Evolutionary conservation across 2,329 filamentous ascomycete genomes (phyloP).

Genomic region (Plenodomus biglobosus): DNA sequence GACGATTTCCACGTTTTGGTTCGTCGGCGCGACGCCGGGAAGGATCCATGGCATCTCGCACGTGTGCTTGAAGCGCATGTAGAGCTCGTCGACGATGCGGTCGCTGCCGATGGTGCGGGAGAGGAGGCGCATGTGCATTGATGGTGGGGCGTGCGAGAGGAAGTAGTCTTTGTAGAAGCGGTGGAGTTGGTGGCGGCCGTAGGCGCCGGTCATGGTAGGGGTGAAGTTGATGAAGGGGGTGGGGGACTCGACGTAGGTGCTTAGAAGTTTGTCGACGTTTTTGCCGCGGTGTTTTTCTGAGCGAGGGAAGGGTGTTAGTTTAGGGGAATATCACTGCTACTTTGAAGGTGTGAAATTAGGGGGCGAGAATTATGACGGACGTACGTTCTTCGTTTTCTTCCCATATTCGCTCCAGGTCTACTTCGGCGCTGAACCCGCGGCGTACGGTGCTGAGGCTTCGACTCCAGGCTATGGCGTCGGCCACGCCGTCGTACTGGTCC

Average conservation of each 20-base stretch:
- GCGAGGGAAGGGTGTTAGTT: constrained; percentile 4
- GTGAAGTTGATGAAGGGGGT: constrained; percentile 48
- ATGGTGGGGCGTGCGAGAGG: constrained; percentile 50
- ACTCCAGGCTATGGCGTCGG: constrained; percentile 68
- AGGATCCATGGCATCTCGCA: constrained; percentile 61
- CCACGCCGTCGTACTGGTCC: constrained; percentile 66
- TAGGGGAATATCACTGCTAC: neutral
- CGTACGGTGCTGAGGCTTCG: constrained; percentile 62
- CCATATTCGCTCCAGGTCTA: constrained; percentile 49
- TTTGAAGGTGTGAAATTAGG: too few relatives aligned
- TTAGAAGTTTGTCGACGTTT: constrained; percentile 42
- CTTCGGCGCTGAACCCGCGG: constrained; percentile 59
- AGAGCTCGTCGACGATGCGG: constrained; percentile 63
- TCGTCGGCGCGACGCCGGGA: constrained; percentile 59
- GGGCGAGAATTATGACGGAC: too few relatives aligned
- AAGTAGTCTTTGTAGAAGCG: constrained; percentile 62
- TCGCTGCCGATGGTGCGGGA: constrained; percentile 61
- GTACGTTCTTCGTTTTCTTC: constrained; percentile 47
- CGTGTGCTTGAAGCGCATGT: constrained; percentile 60
- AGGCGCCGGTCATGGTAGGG: constrained; percentile 51
- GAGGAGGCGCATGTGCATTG: constrained; percentile 56
- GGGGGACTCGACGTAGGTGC: constrained; percentile 39
- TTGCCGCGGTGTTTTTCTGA: constrained; percentile 43
- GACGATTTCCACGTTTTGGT: constrained; percentile 59
- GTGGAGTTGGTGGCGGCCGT: constrained; percentile 46